A percentile compares a stretch with the other conserved stretches of the same genome.
phyloP scores from a whole-genome alignment of 495 filamentous ascomycete species.

The Annulohypoxylon maeteangense region DNA sequence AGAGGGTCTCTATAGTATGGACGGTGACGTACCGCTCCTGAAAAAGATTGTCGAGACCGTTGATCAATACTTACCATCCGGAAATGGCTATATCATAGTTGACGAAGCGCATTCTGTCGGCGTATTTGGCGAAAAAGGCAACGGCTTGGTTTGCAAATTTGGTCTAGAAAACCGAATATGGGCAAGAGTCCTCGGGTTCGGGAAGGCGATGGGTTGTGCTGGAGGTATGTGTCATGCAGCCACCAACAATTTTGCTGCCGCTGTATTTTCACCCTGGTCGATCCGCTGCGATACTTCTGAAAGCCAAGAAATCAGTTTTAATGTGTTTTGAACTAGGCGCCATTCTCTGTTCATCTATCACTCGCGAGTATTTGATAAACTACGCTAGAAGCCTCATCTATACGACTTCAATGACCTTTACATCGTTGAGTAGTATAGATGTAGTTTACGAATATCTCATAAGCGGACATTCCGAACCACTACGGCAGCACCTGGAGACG shows the following conservation, averaged over 20 bases:
- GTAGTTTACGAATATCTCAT: conserved; percentile 62
- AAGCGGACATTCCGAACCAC: conserved; percentile 53
- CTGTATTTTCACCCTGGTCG: neutral
- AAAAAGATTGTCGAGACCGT: conserved; percentile 66
- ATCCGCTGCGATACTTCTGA: neutral
- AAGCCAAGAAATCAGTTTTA: neutral
- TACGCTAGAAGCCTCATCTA: conserved; percentile 71
- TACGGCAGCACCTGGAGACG: conserved; percentile 39
- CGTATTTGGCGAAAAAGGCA: conserved; percentile 68
- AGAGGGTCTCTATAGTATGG: conserved; percentile 87
- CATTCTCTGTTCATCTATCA: conserved; percentile 58
- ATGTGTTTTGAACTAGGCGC: conserved; percentile 48
- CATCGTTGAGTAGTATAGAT: conserved; percentile 61
- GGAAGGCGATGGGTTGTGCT: conserved; percentile 77
- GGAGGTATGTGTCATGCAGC: conserved; percentile 66
- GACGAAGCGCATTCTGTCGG: conserved; percentile 85
- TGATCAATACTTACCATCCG: conserved; percentile 63
- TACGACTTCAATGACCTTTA: conserved; percentile 67
- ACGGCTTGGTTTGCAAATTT: conserved; percentile 73
- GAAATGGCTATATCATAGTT: conserved; percentile 75
- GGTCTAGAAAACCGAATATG: conserved; percentile 74
- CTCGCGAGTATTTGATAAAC: conserved; percentile 69
- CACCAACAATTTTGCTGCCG: neutral
- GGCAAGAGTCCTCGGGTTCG: conserved; percentile 78
- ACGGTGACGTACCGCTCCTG: conserved; percentile 78